Percentiles rank a stretch among this genome's conserved stretches.
phyloP scores from a whole-genome alignment of 345 rosid genomes.

The Salix suchowensis region DNA sequence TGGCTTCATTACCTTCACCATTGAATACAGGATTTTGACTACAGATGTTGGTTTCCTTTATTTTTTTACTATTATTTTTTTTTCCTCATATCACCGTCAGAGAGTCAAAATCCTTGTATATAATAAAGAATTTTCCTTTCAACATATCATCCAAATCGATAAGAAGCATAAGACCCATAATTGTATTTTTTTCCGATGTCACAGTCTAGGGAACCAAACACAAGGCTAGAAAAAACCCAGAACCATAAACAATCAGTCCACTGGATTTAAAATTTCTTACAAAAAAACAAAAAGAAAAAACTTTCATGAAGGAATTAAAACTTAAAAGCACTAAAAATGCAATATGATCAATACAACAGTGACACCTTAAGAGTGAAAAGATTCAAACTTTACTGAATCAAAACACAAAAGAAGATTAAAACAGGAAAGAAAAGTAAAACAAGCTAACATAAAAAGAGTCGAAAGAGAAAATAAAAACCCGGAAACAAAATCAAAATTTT shows the following conservation, averaged over 20 bases:
- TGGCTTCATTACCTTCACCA: neutral
- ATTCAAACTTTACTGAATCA: conserved; percentile 16
- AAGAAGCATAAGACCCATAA: conserved; percentile 2
- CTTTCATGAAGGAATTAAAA: neutral
- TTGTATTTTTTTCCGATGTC: neutral
- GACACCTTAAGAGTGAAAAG: conserved; percentile 11
- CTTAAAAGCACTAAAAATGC: neutral
- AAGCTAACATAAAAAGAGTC: neutral
- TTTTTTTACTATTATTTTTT: neutral
- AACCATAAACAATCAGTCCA: conserved; percentile 9
- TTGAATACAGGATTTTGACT: neutral
- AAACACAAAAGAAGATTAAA: neutral
- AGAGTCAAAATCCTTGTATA: neutral
- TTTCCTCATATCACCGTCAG: neutral
- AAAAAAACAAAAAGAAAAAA: neutral
- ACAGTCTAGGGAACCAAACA: conserved; percentile 20
- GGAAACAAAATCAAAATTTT: neutral
- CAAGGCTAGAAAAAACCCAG: conserved; percentile 13
- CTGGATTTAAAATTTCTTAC: neutral
- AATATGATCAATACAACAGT: conserved; percentile 45
- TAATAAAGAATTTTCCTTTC: neutral
- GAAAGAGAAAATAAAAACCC: neutral
- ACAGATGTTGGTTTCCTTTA: neutral
- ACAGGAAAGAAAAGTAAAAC: neutral
- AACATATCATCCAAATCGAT: neutral